phyloP scores from a whole-genome alignment of 306 rosid genomes.

The Glycyrrhiza uralensis region DNA sequence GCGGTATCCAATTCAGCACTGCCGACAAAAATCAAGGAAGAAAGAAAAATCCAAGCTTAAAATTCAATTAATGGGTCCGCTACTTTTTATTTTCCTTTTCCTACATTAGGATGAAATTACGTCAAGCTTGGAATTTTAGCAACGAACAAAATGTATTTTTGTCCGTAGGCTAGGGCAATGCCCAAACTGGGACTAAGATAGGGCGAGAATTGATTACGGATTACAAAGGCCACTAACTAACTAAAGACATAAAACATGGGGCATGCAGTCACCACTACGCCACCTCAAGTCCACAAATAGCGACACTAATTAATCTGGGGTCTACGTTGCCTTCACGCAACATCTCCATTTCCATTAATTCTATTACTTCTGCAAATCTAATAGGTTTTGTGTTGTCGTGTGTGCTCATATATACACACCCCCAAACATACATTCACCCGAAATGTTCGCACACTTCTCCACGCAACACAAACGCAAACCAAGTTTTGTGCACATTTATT shows the following conservation, averaged over 20 bases:
- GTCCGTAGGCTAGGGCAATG: no score
- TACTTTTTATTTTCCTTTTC: neutral
- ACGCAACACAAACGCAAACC: constrained; percentile 12
- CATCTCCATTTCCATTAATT: neutral
- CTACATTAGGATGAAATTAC: neutral
- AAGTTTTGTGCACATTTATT: constrained; percentile 4
- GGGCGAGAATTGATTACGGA: neutral
- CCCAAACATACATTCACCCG: constrained; percentile 19
- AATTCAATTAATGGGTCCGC: neutral
- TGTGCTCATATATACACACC: neutral
- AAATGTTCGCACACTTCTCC: neutral
- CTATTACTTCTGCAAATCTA: neutral
- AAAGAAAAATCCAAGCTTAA: neutral
- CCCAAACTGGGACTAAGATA: neutral
- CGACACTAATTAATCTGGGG: neutral
- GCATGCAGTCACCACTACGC: neutral
- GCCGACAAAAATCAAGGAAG: constrained; percentile 34
- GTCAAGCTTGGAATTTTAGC: constrained; percentile 15
- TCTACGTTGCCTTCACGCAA: constrained; percentile 23
- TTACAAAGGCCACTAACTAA: neutral
- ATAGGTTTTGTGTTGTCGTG: neutral
- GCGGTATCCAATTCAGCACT: neutral
- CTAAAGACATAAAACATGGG: neutral
- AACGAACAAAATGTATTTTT: neutral
- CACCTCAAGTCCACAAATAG: neutral